phyloP scores from a whole-genome alignment of 305 asterid genomes.

The Solanum aculeatissimum region DNA sequence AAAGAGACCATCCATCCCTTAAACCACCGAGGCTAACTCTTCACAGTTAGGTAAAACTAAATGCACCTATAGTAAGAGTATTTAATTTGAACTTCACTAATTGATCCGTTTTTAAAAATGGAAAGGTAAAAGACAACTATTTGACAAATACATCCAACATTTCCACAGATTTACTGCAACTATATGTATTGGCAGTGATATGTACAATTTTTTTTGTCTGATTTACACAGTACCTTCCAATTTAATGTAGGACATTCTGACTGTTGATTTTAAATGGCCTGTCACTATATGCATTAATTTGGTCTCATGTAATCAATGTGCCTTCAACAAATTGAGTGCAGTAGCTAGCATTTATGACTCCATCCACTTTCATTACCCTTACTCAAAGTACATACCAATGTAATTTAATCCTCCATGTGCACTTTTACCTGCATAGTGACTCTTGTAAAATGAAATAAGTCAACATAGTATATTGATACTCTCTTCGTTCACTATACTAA shows the following conservation, averaged over 20 bases:
- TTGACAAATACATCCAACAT: background rate
- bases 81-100: background rate
- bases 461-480: background rate
- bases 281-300: background rate
- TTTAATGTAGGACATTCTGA: slow-evolving; percentile 10
- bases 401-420: background rate
- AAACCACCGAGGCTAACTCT: too few species aligned
- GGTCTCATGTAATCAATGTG: background rate
- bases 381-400: background rate
- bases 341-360: background rate
- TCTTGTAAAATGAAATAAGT: background rate
- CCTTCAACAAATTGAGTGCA: background rate
- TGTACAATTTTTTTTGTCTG: background rate
- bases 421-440: background rate
- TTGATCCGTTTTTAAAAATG: background rate
- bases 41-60: background rate
- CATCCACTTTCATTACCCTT: background rate
- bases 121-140: background rate
- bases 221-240: background rate
- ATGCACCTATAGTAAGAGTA: background rate
- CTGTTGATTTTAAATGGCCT: slow-evolving; percentile 1
- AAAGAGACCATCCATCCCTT: too few species aligned
- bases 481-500: background rate
- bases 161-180: background rate
- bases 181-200: background rate